Base-by-base conservation (phyloP, 352 stramenopile genomes). In the Phytophthora quininea region DNA sequence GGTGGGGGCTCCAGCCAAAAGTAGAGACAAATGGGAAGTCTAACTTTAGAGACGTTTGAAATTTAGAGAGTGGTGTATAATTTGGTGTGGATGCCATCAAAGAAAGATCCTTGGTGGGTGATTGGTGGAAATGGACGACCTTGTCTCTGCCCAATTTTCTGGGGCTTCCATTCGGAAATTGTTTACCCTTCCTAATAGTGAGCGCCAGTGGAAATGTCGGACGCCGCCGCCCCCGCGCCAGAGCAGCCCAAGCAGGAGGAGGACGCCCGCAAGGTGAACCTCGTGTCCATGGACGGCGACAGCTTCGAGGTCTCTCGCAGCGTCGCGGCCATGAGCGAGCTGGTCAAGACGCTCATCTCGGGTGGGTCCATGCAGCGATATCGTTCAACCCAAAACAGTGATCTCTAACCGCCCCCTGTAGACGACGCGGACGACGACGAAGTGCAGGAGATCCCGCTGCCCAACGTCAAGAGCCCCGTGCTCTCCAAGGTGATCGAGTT, bases 401-500 rank as follows among this genome's bases (percentile, higher is more conserved):
- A 11, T 40, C 10, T 6, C 35, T 11, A 40, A 40, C 35, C 35
- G 19, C 19, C 19, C 10, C 31, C 45, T 47, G 11, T 69, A 87
- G 91, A 98, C 69, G 97, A 99, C 12, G 91, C 97, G 37, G 96
- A 98, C 50, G 95, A 98, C 61, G 93, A 97, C 33, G 94, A 98
- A 54, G 86, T 93, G 42, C 93, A 98, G 69, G 97, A 99, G 76
- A 99, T 99, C 66, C 96, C 97, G 24, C 82, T 99, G 53, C 97
- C 97, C 32, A 99, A 99, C 69, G 97, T 99, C 65, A 99, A 99
- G 86, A 96, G 92, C 62, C 87, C 90, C 58, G 96, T 99, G 42
- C 81, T 99, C 33, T 91, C 89, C 15, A 99, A 99, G 83, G 94
- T 98, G 50, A 99, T 98, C 77, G 96, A 98, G 81, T 98, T 98